Base-by-base conservation (phyloP, 768 basidiomycete species). In the Paxillus involutus region DNA sequence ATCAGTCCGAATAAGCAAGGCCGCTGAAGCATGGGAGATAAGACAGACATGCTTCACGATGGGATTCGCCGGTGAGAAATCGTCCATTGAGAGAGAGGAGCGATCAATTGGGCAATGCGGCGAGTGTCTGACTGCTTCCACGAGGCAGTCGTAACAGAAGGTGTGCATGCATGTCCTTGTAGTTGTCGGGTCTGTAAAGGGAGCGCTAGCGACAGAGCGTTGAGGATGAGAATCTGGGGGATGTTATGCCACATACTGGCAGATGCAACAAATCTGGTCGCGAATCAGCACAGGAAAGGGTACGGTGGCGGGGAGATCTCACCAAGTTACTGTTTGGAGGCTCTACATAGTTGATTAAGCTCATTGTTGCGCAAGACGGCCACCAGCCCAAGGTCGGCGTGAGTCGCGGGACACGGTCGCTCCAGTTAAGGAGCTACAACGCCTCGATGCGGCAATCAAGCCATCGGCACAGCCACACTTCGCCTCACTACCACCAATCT, bases 71-170 rank as follows among this genome's bases (percentile, higher is more conserved):
- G 85, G 82, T 1, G 63, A 62, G 51, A 94, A 72, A 58, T 89
- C 84, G n/a, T 72, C 73, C n/a, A 71, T 51, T 1, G 73, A 70
- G 32, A 95, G 75, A 0, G 83, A 76, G 13, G 82, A 86, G 19
- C 94, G 83, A 71, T 95, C 93, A 30, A 96, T 83, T 11, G 94
- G 94, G 67, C 94, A 96, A 56, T 86, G 84, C 0, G 79, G 74
- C 7, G 85, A 82, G 55, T 88, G 81, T 12, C 71, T 67, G 4
- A 95, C 77, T 0, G 93, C 89, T 47, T 77, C 75, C n/a, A 73
- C 61, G 55, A 94, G 89, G 64, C 94, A 96, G 30, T 83, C 85
- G n/a, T 72, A 71, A 68, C 94, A 96, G 68, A 95, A 95, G 0
- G 91, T 95, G 66, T 93, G 94, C 55, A 81, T 77, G 61, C 94